Evolutionary conservation across 768 basidiomycete genomes (phyloP), one percentile per base, ranked within the genome.

Genomic region (Lepiota venenata): DNA sequence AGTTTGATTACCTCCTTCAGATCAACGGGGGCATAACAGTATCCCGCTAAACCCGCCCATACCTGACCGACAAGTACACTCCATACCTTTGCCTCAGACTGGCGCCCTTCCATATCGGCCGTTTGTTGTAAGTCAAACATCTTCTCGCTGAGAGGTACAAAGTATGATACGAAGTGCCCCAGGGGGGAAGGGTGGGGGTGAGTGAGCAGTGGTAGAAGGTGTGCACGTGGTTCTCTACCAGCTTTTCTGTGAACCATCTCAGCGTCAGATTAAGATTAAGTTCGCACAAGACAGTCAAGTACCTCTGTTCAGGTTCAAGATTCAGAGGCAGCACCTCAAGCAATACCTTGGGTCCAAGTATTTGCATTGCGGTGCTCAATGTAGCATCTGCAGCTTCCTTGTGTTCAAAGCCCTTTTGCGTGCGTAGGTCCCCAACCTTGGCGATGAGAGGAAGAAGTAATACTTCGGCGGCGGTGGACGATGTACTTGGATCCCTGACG

Each of bases 51-150:
- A 21, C 95, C 91, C 21, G 83, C 77, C 97, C 97, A 99, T 16
- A 96, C 83, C 68, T 99, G 97, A 9, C 87, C 85, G 20, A 98
- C 85, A 42, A 98, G 79, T 10, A 96, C 93, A 59, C 84, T 89
- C 92, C 93, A 99, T 36, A 98, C 86, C 70, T 98, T 99, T 12
- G 88, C 90, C 69, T 98, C 94, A 0, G 89, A 85, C 47, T 79
- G 80, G 36, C 85, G 82, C 11, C 81, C 83, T 51, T 86, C 87
- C 6, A 76, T 72, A 58, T 91, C 90, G 0, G 93, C 89, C 14
- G 80, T 85, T 56, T 89, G 84, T 64, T 95, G 90, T 36, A 91
- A 71, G 63, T 92, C 82, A 64, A 98, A 99, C 80, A 98, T 87
- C 15, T 85, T 79, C 68, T 98, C 95, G 45, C 94, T 97, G 46